Evolutionary conservation across 108 stramenopile species (phyloP), one percentile per base, ranked within the genome.

Genomic region (Nitzschia sp.): DNA sequence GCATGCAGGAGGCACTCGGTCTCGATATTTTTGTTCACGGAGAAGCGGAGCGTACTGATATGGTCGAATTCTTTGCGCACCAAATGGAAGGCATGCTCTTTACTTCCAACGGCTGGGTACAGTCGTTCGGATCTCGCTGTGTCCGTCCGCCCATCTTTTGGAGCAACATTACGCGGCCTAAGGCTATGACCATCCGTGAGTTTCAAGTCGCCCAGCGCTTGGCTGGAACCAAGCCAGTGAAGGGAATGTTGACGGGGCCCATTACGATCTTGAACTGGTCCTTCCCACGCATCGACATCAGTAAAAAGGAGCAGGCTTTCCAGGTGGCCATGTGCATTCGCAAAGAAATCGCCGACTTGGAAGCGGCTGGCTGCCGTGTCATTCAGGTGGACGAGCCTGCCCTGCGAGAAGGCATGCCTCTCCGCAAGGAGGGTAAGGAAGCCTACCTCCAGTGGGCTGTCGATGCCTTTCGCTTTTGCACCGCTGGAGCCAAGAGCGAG

Each of bases 201-300:
- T 90, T 77, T 55, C 52, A 79, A 65, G 82, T 87, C 27, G 89
- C 89, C 11, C 89, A 90, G 55, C 44, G 46, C n/a, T 54, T 88
- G 31, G 85, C 87, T 5, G n/a, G n/a, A n/a, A 17, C 47, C 30
- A 80, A 82, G 33, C 84, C 89, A 16, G 84, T 87, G 25, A 90
- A 87, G 67, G 89, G 89, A 19, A 90, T 90, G 89, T 69, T 90
- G 2, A 90, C 89, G 25, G 89, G 89, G 13, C 84, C 89, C 9
- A 76, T 87, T 45, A 90, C 89, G 13, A 87, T 87, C 77, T 82
- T 90, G 45, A 87, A 90, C 63, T 90, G 89, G 89, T 87, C 86
- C 8, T 90, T 90, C 71, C 84, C 84, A 16, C 89, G 89, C 53
- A 65, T 66, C 48, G 89, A 90, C 59, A 57, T 84, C 27, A 60